Percentiles rank a stretch among this genome's conserved stretches.
Evolutionary conservation across 768 basidiomycete species (phyloP).

Genomic region (Jaapia argillacea): DNA sequence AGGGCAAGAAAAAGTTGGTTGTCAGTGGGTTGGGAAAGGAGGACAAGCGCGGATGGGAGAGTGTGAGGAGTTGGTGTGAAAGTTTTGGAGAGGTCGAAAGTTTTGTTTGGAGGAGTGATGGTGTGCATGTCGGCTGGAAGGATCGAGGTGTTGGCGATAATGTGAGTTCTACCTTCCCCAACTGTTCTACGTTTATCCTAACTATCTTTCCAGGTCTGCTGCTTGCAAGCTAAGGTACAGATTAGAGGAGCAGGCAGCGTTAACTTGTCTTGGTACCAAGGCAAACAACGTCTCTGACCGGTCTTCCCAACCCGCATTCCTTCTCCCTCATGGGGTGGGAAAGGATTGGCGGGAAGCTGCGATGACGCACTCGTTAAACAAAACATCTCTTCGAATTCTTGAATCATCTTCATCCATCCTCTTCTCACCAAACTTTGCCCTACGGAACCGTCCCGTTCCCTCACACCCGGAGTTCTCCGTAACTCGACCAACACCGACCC

Average conservation of each 20-base stretch:
- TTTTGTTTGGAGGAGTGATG: conserved; percentile 18
- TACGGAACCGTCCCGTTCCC: no score
- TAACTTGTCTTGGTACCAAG: conserved; percentile 20
- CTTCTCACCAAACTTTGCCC: no score
- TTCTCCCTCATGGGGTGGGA: no score
- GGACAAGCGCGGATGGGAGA: conserved; percentile 18
- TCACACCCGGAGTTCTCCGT: no score
- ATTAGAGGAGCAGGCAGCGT: conserved; percentile 32
- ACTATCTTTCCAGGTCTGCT: conserved; percentile 21
- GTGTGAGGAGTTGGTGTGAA: conserved; percentile 26
- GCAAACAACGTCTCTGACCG: neutral
- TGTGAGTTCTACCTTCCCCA: conserved; percentile 15
- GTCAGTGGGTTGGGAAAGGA: conserved; percentile 20
- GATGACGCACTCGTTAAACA: no score
- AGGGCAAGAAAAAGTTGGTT: conserved; percentile 20
- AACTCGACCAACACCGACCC: no score
- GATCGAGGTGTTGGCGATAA: conserved; percentile 28
- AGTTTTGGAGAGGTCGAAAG: conserved; percentile 24
- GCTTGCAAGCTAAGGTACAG: conserved; percentile 26
- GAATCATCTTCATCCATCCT: no score
- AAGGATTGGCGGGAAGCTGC: no score
- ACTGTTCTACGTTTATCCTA: neutral
- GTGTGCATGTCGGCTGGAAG: conserved; percentile 26
- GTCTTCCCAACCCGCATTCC: neutral
- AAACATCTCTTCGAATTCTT: no score